Percentiles rank a stretch among this genome's conserved stretches.
These are phyloP conservation scores for Omphalea diandra DNA, from an alignment of 441 rosid genomes.

Conservation along the genomic window DNA sequence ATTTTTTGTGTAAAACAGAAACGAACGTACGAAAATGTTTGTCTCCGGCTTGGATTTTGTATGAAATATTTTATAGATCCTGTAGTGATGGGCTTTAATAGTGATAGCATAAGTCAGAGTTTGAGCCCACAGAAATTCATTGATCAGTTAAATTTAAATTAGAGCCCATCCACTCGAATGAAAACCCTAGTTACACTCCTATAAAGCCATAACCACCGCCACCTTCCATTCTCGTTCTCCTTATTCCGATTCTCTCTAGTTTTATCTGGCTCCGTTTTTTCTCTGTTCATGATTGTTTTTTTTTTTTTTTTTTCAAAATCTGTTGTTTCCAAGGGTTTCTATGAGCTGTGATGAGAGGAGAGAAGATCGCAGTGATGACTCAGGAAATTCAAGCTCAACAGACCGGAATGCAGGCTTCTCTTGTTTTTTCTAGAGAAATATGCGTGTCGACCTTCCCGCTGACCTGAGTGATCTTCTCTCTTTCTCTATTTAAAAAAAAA, in stretches of 20 bases:
- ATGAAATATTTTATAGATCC: too few species aligned
- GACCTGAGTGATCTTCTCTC: slow-evolving; percentile 64
- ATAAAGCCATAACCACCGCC: not conserved
- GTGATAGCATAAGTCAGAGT: not conserved
- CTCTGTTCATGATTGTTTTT: not conserved
- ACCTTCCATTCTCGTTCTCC: not conserved
- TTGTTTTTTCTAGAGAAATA: slow-evolving; percentile 26
- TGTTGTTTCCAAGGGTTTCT: not conserved
- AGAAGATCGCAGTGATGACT: slow-evolving; percentile 63
- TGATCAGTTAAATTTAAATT: not conserved
- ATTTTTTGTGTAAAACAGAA: too few species aligned
- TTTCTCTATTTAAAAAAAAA: too few species aligned
- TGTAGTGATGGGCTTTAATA: not conserved
- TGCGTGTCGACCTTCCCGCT: slow-evolving; percentile 90
- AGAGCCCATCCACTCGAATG: not conserved
- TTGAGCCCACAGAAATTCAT: not conserved
- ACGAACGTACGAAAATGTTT: too few species aligned
- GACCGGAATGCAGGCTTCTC: slow-evolving; percentile 76
- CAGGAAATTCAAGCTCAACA: slow-evolving; percentile 90
- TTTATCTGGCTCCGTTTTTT: not conserved
- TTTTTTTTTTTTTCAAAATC: not conserved
- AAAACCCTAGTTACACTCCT: slow-evolving; percentile 24
- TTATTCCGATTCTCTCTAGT: not conserved
- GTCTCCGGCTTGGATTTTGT: too few species aligned
- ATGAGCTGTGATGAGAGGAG: not conserved